Evolutionary conservation across 345 rosid species (phyloP).

Genomic region (Xanthoceras sorbifolium): DNA sequence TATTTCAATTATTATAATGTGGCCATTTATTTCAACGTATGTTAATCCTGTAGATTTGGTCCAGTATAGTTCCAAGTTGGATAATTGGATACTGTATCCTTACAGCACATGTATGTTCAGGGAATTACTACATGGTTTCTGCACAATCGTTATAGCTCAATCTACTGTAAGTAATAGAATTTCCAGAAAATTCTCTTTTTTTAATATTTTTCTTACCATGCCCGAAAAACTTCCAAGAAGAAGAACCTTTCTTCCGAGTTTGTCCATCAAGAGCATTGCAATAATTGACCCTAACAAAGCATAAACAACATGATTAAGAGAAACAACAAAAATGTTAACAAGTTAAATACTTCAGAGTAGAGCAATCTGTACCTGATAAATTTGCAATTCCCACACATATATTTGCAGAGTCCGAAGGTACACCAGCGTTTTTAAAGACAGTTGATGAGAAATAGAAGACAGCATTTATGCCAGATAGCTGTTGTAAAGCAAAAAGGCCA

Average conservation of each 20-base stretch:
- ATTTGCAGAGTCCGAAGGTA: slow-evolving; percentile 87
- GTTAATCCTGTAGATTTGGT: neutral
- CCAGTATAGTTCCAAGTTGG: neutral
- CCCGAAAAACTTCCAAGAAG: slow-evolving; percentile 92
- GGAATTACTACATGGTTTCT: neutral
- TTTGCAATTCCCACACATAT: slow-evolving; percentile 79
- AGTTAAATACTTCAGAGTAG: slow-evolving; percentile 11
- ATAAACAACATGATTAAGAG: slow-evolving; percentile 22
- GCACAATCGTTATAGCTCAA: neutral
- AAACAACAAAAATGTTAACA: slow-evolving; percentile 19
- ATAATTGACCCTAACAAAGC: slow-evolving; percentile 59
- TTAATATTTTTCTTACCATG: slow-evolving; percentile 54
- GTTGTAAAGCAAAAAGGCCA: slow-evolving; percentile 93
- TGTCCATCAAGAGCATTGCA: slow-evolving; percentile 90
- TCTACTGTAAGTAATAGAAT: neutral
- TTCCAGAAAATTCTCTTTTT: neutral
- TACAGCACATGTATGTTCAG: neutral
- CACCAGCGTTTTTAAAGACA: slow-evolving; percentile 86
- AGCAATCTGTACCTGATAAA: slow-evolving; percentile 59
- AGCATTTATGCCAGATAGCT: slow-evolving; percentile 95
- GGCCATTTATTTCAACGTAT: neutral
- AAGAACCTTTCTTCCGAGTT: slow-evolving; percentile 83
- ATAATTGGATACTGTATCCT: neutral
- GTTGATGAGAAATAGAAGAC: slow-evolving; percentile 95
- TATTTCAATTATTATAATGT: neutral